These are phyloP conservation scores for Hyaloscypha hepaticicola DNA, from an alignment of 495 filamentous ascomycete species.

Conservation along the genomic window DNA sequence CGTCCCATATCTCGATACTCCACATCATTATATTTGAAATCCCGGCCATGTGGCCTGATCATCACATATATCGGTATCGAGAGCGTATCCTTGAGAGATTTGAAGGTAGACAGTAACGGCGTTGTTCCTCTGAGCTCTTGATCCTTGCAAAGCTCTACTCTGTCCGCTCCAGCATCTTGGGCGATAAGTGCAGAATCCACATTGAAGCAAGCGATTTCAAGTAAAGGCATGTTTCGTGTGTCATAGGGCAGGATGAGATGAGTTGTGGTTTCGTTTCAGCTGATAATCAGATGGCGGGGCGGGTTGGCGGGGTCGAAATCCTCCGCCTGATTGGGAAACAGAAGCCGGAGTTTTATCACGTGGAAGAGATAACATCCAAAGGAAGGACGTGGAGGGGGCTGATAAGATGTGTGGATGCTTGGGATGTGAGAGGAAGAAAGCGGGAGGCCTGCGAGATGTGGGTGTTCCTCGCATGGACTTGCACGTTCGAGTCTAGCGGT, in stretches of 20 bases:
- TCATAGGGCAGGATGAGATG: not conserved
- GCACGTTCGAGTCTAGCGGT: constrained; percentile 14
- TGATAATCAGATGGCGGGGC: not conserved
- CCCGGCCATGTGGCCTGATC: constrained; percentile 45
- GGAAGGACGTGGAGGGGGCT: not conserved
- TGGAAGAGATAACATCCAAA: not conserved
- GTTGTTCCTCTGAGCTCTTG: constrained; percentile 20
- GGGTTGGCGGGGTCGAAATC: constrained; percentile 8
- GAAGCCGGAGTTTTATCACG: constrained; percentile 2
- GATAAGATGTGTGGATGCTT: constrained; percentile 3
- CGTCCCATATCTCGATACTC: constrained; percentile 45
- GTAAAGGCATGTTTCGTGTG: constrained; percentile 22
- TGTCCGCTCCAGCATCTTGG: constrained; percentile 41
- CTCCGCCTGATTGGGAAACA: constrained; percentile 5
- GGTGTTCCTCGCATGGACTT: constrained; percentile 23
- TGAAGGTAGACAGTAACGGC: constrained; percentile 13
- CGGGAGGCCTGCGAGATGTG: not conserved
- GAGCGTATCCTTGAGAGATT: constrained; percentile 30
- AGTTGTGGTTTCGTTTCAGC: not conserved
- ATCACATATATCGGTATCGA: constrained; percentile 49
- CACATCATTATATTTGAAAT: constrained; percentile 41
- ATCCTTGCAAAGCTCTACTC: constrained; percentile 46
- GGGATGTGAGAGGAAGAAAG: not conserved
- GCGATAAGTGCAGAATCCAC: constrained; percentile 43
- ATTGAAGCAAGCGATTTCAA: constrained; percentile 54